Base-by-base conservation (phyloP, 352 stramenopile genomes). In the Hyaloperonospora arabidopsidis region DNA sequence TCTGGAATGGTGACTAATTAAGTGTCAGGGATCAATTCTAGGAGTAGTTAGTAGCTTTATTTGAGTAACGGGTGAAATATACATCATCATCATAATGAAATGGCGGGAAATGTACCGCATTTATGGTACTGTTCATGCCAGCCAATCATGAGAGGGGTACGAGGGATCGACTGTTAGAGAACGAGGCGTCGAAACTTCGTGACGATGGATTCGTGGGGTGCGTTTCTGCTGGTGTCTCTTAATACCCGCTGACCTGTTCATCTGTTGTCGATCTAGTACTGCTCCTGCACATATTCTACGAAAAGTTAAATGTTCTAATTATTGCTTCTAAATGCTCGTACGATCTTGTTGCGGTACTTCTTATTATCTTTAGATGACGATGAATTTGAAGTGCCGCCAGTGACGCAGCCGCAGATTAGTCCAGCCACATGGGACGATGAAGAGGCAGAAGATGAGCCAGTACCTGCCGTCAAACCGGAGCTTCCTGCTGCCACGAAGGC, bases 131-230 rank as follows among this genome's bases (percentile, higher is more conserved):
- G 38, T 22, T 56, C 45, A 55, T 47, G 23, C 19, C 15, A 49
- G 25, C 61, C 61, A 68, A 61, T 64, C 15, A 61, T 57, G 28
- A 25, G 14, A 21, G 17, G 23, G 41, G 58, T n/a, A 58, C 55
- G 19, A 51, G 23, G 22, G 55, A 56, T 41, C 45, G 25, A 28
- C 45, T 59, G 21, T 29, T 6, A 48, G 23, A 34, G 17, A 38
- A 34, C 45, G 55, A 44, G 40, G 15, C 17, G 35, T 25, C 44
- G 56, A 32, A 4, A 32, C 25, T 4, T 32, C 8, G 25, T 29
- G 22, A 74, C 68, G 32, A 89, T 89, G 79, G 79, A 89, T 70
- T 89, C 79, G 5, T 89, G 79, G 79, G 79, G 79, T 89, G 65
- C 58, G 79, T 74, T 17, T 6, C 22, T 32, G 4, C 13, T 15